These are phyloP conservation scores for Lecanicillium sp. DNA, from an alignment of 2,329 filamentous ascomycete species.

Conservation along the genomic window DNA sequence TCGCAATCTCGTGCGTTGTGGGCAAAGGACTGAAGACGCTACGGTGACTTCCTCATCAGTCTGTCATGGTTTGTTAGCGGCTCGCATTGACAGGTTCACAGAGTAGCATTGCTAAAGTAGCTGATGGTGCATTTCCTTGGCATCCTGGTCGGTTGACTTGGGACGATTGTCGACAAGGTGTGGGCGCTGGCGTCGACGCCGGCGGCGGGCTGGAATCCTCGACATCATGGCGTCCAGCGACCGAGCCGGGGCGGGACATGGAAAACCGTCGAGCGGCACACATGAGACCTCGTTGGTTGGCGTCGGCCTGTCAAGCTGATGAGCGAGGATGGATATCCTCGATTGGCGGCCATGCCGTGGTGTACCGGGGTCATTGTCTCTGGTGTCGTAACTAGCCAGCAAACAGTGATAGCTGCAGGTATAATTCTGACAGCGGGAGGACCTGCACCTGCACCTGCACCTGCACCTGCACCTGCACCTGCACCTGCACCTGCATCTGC, in stretches of 20 bases:
- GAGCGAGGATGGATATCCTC: not conserved
- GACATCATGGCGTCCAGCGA: not conserved
- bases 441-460: too few relatives aligned
- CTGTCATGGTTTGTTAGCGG: not conserved
- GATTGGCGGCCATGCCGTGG: not conserved
- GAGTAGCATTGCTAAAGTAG: not conserved
- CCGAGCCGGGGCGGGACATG: not conserved
- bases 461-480: too few relatives aligned
- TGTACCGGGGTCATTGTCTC: not conserved
- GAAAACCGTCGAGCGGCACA: not conserved
- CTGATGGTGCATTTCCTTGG: not conserved
- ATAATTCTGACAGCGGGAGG: too few relatives aligned
- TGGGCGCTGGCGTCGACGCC: too few relatives aligned
- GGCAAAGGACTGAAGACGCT: not conserved
- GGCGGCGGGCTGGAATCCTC: constrained; percentile 1
- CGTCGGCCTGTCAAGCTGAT: not conserved
- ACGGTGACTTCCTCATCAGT: not conserved
- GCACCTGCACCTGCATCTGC: not conserved
- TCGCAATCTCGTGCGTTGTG: not conserved
- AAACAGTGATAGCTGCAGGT: too few relatives aligned
- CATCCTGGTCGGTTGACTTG: not conserved
- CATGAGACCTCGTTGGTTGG: too few relatives aligned
- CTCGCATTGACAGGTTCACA: not conserved
- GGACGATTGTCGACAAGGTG: not conserved
- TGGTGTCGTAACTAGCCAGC: too few relatives aligned